Base-by-base conservation (phyloP, 148 eudicot genomes). In the Tetragonia tetragonoides region DNA sequence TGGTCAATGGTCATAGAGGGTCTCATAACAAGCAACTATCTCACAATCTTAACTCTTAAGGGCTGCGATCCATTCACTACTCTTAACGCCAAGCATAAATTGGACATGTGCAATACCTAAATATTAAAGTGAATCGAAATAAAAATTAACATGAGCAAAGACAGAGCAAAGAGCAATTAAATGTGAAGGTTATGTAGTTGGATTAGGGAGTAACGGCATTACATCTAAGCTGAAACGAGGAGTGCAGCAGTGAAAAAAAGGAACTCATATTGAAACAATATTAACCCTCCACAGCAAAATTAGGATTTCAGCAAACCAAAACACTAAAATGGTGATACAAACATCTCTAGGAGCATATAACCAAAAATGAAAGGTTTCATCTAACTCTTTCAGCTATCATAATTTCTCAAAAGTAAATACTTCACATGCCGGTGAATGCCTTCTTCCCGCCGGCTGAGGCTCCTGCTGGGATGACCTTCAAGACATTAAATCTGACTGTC, bases 401-500 rank as follows among this genome's bases (percentile, higher is more conserved):
- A 68, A 73, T 3, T 65, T 49, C 7, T 4, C 34, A 28, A 28
- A 41, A 40, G 28, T 14, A 34, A 60, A 16, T 40, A 54, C 42
- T 17, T 83, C 80, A 88, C 80, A 85, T 72, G 70, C 79, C 84
- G 12, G 87, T 83, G 44, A 89, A 89, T 7, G 89, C 91, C 82
- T 88, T 88, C 85, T 88, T 88, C 4, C 89, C 91, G 77, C 79
- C 87, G 57, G 78, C 68, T 24, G 91, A 74, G 12, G 88, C 80
- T 0, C 91, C 89, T 16, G 92, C 89, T 47, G 92, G 92, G 40
- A 85, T 89, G 59, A 89, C 92, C 85, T 89, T 89, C 85, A 89
- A 68, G 41, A 83, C 92, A 65, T 89, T 89, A 53, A 89, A 87
- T 67, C 92, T 85, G 70, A 89, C 92, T 0, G 92, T 89, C 82